Evolutionary conservation across 306 rosid species (phyloP).

Genomic region (Ammopiptanthus mongolicus): DNA sequence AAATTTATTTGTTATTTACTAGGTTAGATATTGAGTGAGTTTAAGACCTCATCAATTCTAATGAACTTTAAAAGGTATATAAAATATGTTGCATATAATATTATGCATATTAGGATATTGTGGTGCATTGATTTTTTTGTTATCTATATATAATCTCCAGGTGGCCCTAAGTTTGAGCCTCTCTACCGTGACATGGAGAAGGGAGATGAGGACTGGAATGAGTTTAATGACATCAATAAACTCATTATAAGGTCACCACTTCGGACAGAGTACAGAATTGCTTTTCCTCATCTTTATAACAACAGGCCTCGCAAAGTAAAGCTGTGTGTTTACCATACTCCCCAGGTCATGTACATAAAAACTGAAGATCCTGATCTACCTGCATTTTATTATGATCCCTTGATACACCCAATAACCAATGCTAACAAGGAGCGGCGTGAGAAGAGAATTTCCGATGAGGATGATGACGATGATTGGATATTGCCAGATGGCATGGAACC

Average conservation of each 20-base stretch:
- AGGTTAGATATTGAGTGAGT: not conserved
- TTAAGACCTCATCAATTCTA: not conserved
- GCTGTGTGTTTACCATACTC: slow-evolving; percentile 92
- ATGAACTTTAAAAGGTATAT: not conserved
- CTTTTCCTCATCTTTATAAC: slow-evolving; percentile 98
- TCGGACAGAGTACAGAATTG: slow-evolving; percentile 94
- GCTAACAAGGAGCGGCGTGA: slow-evolving; percentile 89
- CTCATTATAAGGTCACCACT: slow-evolving; percentile 98
- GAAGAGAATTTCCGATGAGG: slow-evolving; percentile 72
- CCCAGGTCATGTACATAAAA: slow-evolving; percentile 95
- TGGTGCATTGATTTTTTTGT: slow-evolving; percentile 9
- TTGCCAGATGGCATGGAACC: slow-evolving; percentile 95
- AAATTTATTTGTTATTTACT: not conserved
- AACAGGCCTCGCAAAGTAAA: slow-evolving; percentile 97
- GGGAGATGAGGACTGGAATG: slow-evolving; percentile 99
- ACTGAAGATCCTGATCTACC: slow-evolving; percentile 98
- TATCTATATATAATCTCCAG: slow-evolving; percentile 33
- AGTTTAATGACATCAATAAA: slow-evolving; percentile 96
- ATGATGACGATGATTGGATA: slow-evolving; percentile 75
- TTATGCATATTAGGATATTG: not conserved
- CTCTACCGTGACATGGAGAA: slow-evolving; percentile 99
- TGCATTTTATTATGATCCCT: slow-evolving; percentile 95
- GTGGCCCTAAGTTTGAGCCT: slow-evolving; percentile 99
- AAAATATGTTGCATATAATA: not conserved
- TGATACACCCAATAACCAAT: slow-evolving; percentile 97